Evolutionary conservation across 2,329 filamentous ascomycete genomes (phyloP).

Genomic region (Coniochaeta pulveracea): DNA sequence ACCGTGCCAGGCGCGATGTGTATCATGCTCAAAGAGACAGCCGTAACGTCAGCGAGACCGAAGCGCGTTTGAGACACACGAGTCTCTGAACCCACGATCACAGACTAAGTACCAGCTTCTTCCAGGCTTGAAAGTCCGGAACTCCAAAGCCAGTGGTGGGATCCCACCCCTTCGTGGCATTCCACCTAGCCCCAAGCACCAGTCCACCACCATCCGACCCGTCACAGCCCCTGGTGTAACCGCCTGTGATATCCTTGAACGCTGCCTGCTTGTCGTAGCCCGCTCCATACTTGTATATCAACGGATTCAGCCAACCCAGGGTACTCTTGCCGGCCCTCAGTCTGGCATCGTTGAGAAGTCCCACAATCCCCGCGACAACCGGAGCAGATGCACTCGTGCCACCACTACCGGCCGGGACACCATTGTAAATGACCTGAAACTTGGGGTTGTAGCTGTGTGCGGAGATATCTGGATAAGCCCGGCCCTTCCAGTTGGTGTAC

Average conservation of each 20-base stretch:
- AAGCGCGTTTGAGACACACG: too few species aligned
- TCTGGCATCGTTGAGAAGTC: conserved; percentile 52
- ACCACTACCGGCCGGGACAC: conserved; percentile 14
- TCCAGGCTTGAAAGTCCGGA: conserved; percentile 26
- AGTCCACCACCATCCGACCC: conserved; percentile 16
- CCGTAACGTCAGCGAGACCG: too few species aligned
- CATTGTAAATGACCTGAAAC: conserved; percentile 22
- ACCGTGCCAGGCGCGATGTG: too few species aligned
- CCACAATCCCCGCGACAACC: conserved; percentile 49
- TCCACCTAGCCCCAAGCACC: conserved; percentile 25
- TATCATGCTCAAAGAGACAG: too few species aligned
- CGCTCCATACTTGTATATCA: conserved; percentile 37
- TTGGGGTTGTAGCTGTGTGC: conserved; percentile 12
- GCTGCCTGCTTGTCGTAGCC: conserved; percentile 15
- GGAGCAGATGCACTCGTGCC: conserved; percentile 46
- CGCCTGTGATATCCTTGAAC: conserved; percentile 25
- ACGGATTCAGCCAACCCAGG: conserved; percentile 52
- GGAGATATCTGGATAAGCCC: conserved; percentile 17
- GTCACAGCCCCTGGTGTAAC: conserved; percentile 21
- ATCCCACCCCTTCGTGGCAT: conserved; percentile 31
- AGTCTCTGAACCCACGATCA: not conserved
- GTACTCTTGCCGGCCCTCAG: conserved; percentile 38
- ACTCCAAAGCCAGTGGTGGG: conserved; percentile 34
- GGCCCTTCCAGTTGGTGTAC: conserved; percentile 21
- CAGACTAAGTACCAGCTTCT: conserved; percentile 7